phyloP scores from a whole-genome alignment of 306 rosid species.

The Morella rubra region DNA sequence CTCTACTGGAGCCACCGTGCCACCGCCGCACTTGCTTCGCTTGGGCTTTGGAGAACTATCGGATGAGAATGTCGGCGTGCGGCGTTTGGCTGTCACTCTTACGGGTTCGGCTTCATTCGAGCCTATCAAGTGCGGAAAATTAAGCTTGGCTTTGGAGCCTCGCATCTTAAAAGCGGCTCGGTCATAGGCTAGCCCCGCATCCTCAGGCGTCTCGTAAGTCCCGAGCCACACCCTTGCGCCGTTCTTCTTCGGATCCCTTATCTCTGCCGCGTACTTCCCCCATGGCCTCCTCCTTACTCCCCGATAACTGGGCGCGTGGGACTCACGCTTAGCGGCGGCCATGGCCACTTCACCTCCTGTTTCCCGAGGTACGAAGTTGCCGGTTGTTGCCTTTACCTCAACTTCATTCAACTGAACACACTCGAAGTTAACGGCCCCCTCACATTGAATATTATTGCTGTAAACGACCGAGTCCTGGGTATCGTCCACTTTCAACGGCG shows the following conservation, averaged over 20 bases:
- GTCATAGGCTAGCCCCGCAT: conserved; percentile 25
- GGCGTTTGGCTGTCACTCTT: conserved; percentile 3
- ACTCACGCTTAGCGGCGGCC: not conserved
- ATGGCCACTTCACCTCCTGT: not conserved
- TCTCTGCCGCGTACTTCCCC: conserved; percentile 26
- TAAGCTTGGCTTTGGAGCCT: conserved; percentile 18
- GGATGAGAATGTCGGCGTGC: not conserved
- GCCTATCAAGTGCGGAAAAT: conserved; percentile 19
- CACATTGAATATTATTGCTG: not conserved
- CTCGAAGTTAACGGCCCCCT: not conserved
- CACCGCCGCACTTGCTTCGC: not conserved
- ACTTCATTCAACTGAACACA: not conserved
- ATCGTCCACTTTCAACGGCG: not conserved
- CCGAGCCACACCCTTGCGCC: conserved; percentile 21
- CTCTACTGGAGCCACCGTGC: not conserved
- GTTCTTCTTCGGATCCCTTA: conserved; percentile 14
- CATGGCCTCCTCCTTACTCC: conserved; percentile 26
- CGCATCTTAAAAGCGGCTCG: conserved; percentile 25
- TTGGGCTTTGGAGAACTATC: not conserved
- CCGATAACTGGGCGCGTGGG: not conserved
- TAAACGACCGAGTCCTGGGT: not conserved
- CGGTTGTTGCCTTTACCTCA: not conserved
- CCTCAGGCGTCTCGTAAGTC: conserved; percentile 22
- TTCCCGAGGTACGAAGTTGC: not conserved
- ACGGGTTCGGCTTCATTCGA: not conserved